Conservation (phyloP, 257 asterid species). For the Jacaranda mimosifolia region DNA sequence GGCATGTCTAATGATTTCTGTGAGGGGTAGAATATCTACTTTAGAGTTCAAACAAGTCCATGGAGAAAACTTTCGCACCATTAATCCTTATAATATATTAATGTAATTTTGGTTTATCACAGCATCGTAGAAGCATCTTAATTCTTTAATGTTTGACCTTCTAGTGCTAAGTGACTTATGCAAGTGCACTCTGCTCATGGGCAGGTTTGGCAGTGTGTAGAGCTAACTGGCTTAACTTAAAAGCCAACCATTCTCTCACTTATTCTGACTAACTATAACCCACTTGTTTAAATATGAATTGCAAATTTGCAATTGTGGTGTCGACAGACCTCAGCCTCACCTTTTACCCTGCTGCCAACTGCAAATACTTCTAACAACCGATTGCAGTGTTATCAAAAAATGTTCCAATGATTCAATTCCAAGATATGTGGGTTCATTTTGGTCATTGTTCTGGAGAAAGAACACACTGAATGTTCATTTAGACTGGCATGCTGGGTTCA, state of each 20-base stretch:
- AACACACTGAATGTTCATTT: background rate
- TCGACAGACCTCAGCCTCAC: background rate
- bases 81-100: no score
- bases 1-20: background rate
- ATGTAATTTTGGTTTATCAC: background rate
- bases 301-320: background rate
- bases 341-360: background rate
- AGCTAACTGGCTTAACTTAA: background rate
- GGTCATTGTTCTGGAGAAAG: background rate
- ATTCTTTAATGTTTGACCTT: background rate
- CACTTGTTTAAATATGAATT: background rate
- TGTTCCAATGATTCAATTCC: background rate
- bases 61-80: background rate
- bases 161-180: background rate
- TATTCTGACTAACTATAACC: background rate
- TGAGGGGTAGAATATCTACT: background rate
- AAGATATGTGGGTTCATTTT: slow-evolving; percentile 4
- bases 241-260: background rate
- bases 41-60: background rate
- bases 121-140: background rate
- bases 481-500: background rate
- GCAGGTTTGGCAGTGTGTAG: background rate
- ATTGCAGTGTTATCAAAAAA: background rate
- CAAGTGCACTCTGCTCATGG: background rate
- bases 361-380: background rate